These are phyloP conservation scores for Penicillium decumbens DNA, from an alignment of 2,329 filamentous ascomycete species.

Conservation along the genomic window DNA sequence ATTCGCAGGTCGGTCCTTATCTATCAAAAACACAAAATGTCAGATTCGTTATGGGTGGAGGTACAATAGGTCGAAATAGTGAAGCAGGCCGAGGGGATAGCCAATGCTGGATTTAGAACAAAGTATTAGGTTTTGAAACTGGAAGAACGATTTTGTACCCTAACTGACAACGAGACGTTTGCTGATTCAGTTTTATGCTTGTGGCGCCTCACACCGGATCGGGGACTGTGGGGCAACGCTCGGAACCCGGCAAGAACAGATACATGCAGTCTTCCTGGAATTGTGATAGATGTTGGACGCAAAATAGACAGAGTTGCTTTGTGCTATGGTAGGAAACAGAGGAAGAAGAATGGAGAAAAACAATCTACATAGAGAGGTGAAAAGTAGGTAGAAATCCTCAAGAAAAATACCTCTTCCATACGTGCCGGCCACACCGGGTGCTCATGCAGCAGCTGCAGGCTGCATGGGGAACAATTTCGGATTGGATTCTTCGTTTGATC, in stretches of 20 bases:
- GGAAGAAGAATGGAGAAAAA: background rate
- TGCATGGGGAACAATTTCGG: background rate
- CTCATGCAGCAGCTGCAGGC: background rate
- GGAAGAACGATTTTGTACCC: background rate
- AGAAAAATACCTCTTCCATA: no score
- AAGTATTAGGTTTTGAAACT: background rate
- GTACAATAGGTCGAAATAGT: background rate
- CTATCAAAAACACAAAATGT: background rate
- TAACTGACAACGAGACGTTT: background rate
- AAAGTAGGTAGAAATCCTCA: no score
- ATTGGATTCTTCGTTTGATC: background rate
- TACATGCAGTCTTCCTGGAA: background rate
- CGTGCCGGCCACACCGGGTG: background rate
- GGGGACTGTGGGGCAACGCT: background rate
- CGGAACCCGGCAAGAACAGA: background rate
- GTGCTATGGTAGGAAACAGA: background rate
- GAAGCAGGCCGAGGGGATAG: background rate
- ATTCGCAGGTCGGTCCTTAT: background rate
- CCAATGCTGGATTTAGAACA: background rate
- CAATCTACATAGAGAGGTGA: background rate
- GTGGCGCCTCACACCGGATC: background rate
- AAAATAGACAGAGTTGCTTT: background rate
- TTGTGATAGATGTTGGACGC: background rate
- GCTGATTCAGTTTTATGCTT: background rate
- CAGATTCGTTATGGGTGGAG: background rate